Base-by-base conservation (phyloP, 31 red algal genomes). In the Endocladia muricata region DNA sequence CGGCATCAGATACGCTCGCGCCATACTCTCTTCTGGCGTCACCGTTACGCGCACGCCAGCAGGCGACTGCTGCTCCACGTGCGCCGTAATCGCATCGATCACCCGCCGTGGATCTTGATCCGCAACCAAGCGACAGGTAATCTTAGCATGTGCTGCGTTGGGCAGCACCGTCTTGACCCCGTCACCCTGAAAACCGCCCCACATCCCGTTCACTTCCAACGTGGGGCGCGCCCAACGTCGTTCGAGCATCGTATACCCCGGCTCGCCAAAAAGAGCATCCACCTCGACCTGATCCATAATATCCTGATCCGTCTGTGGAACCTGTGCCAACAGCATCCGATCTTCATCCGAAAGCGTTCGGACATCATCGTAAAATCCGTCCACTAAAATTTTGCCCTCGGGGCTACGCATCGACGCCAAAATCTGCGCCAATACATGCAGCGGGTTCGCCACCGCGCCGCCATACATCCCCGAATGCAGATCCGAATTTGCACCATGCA, bases 381-480 rank as follows among this genome's bases (percentile, higher is more conserved):
- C 68, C 13, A 97, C 73, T 15, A 70, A 31, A 39, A 92, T 78
- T n/a, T 26, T 55, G 21, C 77, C 82, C 15, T 48, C 40, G 2
- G 77, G 55, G 42, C 93, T 47, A 30, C 76, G 83, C 36, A 92
- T 32, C 51, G 64, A 63, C n/a, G 83, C 59, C 25, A 97, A 17
- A 6, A 97, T 37, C 19, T 78, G 49, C 6, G 88, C 68, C 3
- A 97, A 63, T n/a, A 77, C 85, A 37, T 87, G 81, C 36, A 83
- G 70, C n/a, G 94, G 94, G 44, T 97, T 97, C 36, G 61, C 76
- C 0, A 97, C 89, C 3, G 69, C 94, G 21, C 94, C 94, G n/a
- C 94, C 94, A 44, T 74, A 93, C 17, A 72, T 35, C 26, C 94
- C 94, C 17, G 72, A 75, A 61, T 93, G 94, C 69, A 97, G 54